Base-by-base conservation (phyloP, 139 green algal genomes). In the Chlorella sorokiniana region DNA sequence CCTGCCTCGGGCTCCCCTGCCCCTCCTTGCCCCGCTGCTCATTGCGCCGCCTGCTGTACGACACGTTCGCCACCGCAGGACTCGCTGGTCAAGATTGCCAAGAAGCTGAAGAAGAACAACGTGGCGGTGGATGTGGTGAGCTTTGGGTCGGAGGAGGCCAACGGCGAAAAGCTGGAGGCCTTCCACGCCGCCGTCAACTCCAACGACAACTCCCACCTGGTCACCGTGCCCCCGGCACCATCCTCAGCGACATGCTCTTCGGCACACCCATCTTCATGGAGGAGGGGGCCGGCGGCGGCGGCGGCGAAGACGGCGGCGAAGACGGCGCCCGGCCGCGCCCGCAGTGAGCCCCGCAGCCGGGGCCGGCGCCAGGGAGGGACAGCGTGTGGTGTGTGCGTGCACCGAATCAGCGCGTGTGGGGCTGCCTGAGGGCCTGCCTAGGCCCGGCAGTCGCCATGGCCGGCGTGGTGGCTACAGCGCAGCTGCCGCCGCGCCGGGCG, bases 31-130 rank as follows among this genome's bases (percentile, higher is more conserved):
- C n/a, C n/a, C n/a, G n/a, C n/a, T n/a, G n/a, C n/a, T n/a, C n/a
- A n/a, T n/a, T 4, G 54, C 23, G 23, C 23, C 23, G 62, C 11
- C 62, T 69, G 62, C 62, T 23, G 62, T 33, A 3, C 31, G 8
- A 16, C 62, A 41, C 23, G 7, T 40, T 59, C 14, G 7, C 22
- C 25, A 37, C 14, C 64, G 61, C 89, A 97, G 93, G 93, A 97
- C 0, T 85, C 88, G 51, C 88, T 99, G 67, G 90, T 98, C 14
- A 96, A 96, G 87, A 98, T 99, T 40, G 97, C 90, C 42, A 99
- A 99, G 92, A 99, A 99, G 90, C 88, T 99, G 44, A 99, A 99
- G 89, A 99, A 99, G 89, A 99, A 99, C 91, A 99, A 98, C 79
- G 96, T 99, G 33, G 96, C 97, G 1, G 92, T 99, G 35, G 97